phyloP scores from a whole-genome alignment of 345 rosid species.

The Garcia nutans region DNA sequence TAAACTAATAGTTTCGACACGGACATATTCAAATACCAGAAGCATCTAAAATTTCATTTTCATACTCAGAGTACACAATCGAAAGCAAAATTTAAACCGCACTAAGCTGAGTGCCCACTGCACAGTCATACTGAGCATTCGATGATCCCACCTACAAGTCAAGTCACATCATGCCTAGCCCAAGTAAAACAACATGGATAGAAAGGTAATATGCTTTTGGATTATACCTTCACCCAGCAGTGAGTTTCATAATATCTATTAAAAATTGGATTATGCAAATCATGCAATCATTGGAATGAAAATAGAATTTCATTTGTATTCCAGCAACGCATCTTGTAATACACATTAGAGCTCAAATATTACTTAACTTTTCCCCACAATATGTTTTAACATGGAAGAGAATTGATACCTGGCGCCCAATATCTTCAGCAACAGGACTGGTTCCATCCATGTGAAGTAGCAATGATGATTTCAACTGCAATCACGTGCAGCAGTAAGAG shows the following conservation, averaged over 20 bases:
- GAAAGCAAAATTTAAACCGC: too few species aligned
- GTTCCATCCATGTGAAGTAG: slow-evolving; percentile 96
- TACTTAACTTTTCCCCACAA: background rate
- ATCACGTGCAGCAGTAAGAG: slow-evolving; percentile 7
- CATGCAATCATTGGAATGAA: background rate
- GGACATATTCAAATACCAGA: background rate
- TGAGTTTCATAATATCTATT: background rate
- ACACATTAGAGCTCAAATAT: too few species aligned
- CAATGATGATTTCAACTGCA: slow-evolving; percentile 89
- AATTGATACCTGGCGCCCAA: slow-evolving; percentile 84
- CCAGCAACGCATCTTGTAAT: background rate
- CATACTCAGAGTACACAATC: too few species aligned
- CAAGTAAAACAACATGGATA: background rate
- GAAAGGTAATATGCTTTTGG: background rate
- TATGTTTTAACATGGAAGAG: background rate
- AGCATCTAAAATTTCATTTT: background rate
- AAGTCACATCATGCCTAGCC: background rate
- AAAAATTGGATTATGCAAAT: background rate
- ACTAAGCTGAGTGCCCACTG: background rate
- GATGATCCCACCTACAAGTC: background rate
- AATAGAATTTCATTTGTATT: background rate
- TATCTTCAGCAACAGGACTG: slow-evolving; percentile 93
- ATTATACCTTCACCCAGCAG: background rate
- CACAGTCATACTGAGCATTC: background rate
- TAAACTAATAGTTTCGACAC: background rate